Evolutionary conservation across 305 asterid genomes (phyloP), one percentile per base, ranked within the genome.

Genomic region (Fraxinus velutina): DNA sequence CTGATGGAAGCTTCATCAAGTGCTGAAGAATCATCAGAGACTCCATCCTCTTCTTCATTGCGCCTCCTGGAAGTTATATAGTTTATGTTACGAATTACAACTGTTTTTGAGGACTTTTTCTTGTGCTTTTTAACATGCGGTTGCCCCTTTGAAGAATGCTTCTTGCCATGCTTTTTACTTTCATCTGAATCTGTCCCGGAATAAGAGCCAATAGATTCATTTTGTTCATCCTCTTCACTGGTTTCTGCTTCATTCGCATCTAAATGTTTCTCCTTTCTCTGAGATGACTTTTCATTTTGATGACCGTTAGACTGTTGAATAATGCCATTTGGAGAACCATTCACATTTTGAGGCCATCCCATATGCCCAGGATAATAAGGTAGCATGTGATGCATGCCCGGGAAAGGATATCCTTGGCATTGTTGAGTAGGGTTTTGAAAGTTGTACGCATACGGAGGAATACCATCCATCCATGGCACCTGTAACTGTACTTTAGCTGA

Each of bases 51-150:
- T 22, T 89, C 93, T 37, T 86, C 95, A 70, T 88, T 88, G 80
- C 79, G 89, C 85, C 85, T 87, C 81, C 90, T 85, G 75, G 95
- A 92, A 84, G 98, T 89, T 79, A 92, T 93, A 86, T 93, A 91
- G 79, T 93, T 93, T 85, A 92, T 93, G 84, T 93, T 93, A 29
- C 98, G 98, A 68, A 93, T 93, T n/a, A 93, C 93, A 76, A 92
- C 96, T 3, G 89, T 93, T 85, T 91, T 92, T 2, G 96, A 92
- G 84, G 87, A 70, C 85, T 90, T 93, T 70, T 83, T 89, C 91
- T 89, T 93, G 87, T 88, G 86, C 90, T 84, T 93, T 78, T 86
- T 93, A 76, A 73, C 83, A 75, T 77, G 73, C 24, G 82, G 37
- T 15, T 83, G 84, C 64, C 88, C 91, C 83, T 89, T 89, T 3